A percentile compares a stretch with the other conserved stretches of the same genome.
Evolutionary conservation across 2,329 filamentous ascomycete species (phyloP).

Genomic region (Diplodia mutila): DNA sequence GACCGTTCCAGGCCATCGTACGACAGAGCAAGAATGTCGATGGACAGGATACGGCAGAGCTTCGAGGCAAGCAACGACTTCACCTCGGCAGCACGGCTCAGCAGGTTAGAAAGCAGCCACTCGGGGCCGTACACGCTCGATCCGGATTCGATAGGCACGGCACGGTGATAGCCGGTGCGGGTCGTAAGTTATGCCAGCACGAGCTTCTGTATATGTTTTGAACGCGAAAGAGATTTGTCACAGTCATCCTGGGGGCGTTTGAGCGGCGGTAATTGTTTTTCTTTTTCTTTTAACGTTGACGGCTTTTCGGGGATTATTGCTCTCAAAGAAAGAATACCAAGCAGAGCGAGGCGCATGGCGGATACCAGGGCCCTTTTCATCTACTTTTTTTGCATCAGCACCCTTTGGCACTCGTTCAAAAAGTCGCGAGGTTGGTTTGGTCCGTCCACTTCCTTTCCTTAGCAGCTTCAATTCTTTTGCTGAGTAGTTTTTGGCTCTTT

Average conservation of each 20-base stretch:
- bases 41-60: slow-evolving; percentile 81
- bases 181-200: slow-evolving; percentile 25
- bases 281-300: slow-evolving; percentile 1
- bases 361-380: slow-evolving; percentile 19
- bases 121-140: slow-evolving; percentile 15
- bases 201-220: slow-evolving; percentile 22
- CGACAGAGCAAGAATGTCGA: slow-evolving; percentile 81
- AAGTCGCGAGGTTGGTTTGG: slow-evolving; percentile 8
- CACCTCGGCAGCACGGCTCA: slow-evolving; percentile 83
- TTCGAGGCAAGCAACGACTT: slow-evolving; percentile 91
- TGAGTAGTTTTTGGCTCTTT: neutral
- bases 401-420: slow-evolving; percentile 15
- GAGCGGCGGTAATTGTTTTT: slow-evolving; percentile 15
- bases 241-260: slow-evolving; percentile 21
- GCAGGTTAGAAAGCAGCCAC: slow-evolving; percentile 73
- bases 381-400: slow-evolving; percentile 2
- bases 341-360: slow-evolving; percentile 17
- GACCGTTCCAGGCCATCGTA: slow-evolving; percentile 73
- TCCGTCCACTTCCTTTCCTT: neutral
- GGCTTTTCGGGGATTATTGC: slow-evolving; percentile 18
- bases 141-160: slow-evolving; percentile 9
- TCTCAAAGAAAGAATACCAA: slow-evolving; percentile 21
- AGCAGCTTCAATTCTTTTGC: slow-evolving; percentile 3
- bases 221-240: slow-evolving; percentile 25
- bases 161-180: slow-evolving; percentile 5